Percentiles rank a stretch among this genome's conserved stretches.
Conservation (phyloP, 1,284 basidiomycete species). For the Stygiomarasmius scandens region DNA sequence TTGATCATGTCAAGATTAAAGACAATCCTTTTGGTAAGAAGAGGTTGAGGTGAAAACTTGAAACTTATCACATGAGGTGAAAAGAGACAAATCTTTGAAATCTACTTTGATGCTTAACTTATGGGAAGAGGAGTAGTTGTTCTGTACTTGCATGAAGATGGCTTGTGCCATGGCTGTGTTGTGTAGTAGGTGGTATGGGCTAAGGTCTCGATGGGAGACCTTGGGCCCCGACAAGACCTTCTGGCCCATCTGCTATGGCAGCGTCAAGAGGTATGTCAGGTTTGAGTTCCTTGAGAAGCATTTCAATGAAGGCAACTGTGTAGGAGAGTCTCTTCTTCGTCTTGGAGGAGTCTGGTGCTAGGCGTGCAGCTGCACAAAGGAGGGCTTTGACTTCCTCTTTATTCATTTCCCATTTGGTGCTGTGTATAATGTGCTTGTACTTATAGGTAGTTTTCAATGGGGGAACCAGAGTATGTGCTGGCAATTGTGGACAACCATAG, state of each 20-base stretch:
- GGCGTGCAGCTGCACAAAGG: conserved; percentile 11
- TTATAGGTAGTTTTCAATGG: conserved; percentile 24
- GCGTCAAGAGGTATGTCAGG: conserved; percentile 24
- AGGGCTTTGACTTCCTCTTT: conserved; percentile 8
- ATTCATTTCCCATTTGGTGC: conserved; percentile 21
- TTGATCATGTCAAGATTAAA: too few species aligned
- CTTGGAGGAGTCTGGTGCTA: conserved; percentile 14
- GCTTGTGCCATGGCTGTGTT: not conserved
- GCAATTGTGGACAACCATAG: conserved; percentile 4
- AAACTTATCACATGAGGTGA: too few species aligned
- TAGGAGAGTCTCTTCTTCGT: conserved; percentile 15
- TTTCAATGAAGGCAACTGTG: conserved; percentile 12
- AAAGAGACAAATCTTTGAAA: too few species aligned
- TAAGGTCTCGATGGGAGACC: too few species aligned
- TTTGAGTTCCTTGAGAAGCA: conserved; percentile 6
- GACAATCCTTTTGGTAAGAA: too few species aligned
- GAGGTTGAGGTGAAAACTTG: too few species aligned
- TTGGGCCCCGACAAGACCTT: too few species aligned
- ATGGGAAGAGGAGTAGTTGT: too few species aligned
- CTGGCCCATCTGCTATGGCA: conserved; percentile 22
- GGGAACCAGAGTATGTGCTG: conserved; percentile 16
- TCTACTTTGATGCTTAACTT: too few species aligned
- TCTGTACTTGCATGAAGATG: too few species aligned
- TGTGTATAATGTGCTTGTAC: conserved; percentile 30
- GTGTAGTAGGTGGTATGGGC: not conserved